Evolutionary conservation across 768 basidiomycete genomes (phyloP).

Genomic region (Boletus rufocinnamomeus): DNA sequence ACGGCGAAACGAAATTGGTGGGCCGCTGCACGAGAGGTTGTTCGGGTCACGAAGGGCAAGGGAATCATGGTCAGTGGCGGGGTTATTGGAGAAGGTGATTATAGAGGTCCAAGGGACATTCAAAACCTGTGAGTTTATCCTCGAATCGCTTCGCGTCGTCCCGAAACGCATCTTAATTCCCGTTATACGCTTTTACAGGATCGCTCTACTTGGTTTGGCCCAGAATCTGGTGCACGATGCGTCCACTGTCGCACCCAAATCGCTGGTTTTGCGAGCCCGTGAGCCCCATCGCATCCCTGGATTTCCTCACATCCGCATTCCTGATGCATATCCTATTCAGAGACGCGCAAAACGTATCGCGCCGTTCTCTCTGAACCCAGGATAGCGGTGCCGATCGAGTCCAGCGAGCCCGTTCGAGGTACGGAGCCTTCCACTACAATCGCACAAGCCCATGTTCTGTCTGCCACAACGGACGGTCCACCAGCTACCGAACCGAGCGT

Average conservation of each 20-base stretch:
- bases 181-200: constrained; percentile 40
- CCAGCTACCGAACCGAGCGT: not conserved
- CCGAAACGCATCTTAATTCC: not conserved
- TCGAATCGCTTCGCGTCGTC: not conserved
- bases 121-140: constrained; percentile 63
- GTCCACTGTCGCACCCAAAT: constrained; percentile 60
- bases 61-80: constrained; percentile 74
- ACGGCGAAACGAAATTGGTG: constrained; percentile 80
- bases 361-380: constrained; percentile 76
- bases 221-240: too few species aligned
- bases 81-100: constrained; percentile 56
- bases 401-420: not conserved
- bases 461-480: not conserved
- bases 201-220: constrained; percentile 64
- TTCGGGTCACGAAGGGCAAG: constrained; percentile 79
- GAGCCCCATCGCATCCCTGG: constrained; percentile 30
- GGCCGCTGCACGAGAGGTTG: constrained; percentile 70
- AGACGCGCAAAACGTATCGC: constrained; percentile 80
- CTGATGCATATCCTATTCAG: constrained; percentile 38
- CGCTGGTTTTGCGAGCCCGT: constrained; percentile 74
- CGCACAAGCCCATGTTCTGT: not conserved
- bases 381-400: constrained; percentile 51
- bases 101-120: constrained; percentile 72
- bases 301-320: not conserved
- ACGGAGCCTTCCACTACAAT: not conserved